Conservation (phyloP, 495 filamentous ascomycete species). For the Daldinia childiae region DNA sequence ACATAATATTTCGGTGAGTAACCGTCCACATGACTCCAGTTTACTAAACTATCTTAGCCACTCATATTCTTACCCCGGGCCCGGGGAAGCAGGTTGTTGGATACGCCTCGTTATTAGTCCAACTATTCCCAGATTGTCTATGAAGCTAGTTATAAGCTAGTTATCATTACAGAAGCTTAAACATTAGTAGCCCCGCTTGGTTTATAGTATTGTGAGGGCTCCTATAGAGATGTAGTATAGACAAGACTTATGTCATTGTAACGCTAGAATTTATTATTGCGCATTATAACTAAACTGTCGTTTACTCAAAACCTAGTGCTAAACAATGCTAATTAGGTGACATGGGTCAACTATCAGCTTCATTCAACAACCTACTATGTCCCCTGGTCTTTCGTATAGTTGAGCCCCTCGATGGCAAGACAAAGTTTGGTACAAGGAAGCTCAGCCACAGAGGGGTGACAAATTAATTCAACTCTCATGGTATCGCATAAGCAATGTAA, state of each 20-base stretch:
- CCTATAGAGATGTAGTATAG: not conserved
- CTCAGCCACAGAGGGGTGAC: constrained; percentile 25
- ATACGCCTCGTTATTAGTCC: not conserved
- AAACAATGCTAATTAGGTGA: not conserved
- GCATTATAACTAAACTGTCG: not conserved
- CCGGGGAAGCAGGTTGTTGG: not conserved
- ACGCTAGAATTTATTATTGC: not conserved
- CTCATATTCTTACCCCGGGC: not conserved
- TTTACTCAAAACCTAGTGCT: not conserved
- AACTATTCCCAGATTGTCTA: not conserved
- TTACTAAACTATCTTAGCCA: not conserved
- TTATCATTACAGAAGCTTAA: not conserved
- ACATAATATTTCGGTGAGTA: not conserved
- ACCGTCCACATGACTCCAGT: not conserved
- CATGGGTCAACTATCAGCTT: constrained; percentile 22
- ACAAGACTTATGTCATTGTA: not conserved
- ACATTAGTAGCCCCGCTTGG: not conserved
- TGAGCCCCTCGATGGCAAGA: constrained; percentile 22
- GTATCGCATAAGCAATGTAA: not conserved
- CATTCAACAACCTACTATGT: constrained; percentile 12
- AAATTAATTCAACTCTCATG: not conserved
- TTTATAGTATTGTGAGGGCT: constrained; percentile 1
- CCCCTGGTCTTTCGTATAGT: not conserved
- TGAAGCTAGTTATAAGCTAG: not conserved
- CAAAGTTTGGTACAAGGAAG: not conserved